phyloP scores from a whole-genome alignment of 2,329 filamentous ascomycete genomes.

The Venturia aucupariae region DNA sequence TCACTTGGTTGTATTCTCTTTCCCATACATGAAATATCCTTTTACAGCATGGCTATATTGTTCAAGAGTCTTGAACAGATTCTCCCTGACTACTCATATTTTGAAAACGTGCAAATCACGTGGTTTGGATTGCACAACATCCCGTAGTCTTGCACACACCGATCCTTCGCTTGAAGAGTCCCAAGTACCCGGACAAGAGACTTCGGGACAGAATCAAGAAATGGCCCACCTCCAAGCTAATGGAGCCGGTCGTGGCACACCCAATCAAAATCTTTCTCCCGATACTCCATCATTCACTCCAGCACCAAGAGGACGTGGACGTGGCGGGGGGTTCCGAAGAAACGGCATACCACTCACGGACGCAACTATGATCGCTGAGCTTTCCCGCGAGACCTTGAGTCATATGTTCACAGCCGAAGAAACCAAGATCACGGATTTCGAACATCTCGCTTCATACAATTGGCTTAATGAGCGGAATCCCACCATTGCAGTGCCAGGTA shows the following conservation, averaged over 20 bases:
- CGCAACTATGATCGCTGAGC: background rate
- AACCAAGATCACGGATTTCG: conserved; percentile 12
- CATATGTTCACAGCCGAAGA: background rate
- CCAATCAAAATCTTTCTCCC: background rate
- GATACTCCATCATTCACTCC: background rate
- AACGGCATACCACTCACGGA: background rate
- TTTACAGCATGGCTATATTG: background rate
- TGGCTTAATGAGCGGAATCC: conserved; percentile 11
- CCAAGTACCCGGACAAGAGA: background rate
- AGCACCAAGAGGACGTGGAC: background rate
- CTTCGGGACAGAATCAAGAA: background rate
- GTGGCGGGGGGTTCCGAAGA: background rate
- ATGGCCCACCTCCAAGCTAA: background rate
- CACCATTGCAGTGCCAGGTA: conserved; percentile 35
- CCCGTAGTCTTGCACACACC: background rate
- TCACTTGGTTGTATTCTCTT: background rate
- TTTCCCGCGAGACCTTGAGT: background rate
- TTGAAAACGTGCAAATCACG: background rate
- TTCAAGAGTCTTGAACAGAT: background rate
- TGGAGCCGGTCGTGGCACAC: background rate
- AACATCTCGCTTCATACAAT: conserved; percentile 13
- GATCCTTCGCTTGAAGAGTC: background rate
- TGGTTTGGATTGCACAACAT: background rate
- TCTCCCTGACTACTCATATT: background rate
- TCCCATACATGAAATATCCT: background rate